These are phyloP conservation scores for Cephalotrichum gorgonifer DNA, from an alignment of 2,329 filamentous ascomycete genomes.

Conservation along the genomic window DNA sequence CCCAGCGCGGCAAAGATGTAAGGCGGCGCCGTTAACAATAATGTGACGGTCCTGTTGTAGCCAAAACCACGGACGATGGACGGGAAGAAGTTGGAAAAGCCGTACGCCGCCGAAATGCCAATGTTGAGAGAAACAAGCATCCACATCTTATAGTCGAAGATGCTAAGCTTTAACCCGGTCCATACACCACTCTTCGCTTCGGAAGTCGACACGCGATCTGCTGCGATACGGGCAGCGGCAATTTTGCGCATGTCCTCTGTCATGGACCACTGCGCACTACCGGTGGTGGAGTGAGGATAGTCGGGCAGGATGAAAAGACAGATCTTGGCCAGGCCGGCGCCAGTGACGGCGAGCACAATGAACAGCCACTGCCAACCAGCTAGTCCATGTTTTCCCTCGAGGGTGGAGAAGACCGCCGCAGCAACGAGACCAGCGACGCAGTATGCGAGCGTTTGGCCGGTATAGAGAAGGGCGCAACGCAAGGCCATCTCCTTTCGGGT, in stretches of 20 bases:
- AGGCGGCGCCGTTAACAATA: conserved; percentile 16
- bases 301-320: conserved; percentile 12
- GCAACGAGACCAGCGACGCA: conserved; percentile 15
- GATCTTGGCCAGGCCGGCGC: conserved; percentile 11
- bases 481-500: conserved; percentile 15
- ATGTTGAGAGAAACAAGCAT: conserved; percentile 15
- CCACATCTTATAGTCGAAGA: conserved; percentile 43
- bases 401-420: conserved; percentile 12
- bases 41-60: conserved; percentile 14
- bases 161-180: conserved; percentile 10
- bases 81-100: conserved; percentile 33
- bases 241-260: conserved; percentile 13
- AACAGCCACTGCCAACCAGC: conserved; percentile 30
- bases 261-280: conserved; percentile 13
- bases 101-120: conserved; percentile 13
- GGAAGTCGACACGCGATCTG: conserved; percentile 13
- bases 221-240: conserved; percentile 12
- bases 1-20: conserved; percentile 13
- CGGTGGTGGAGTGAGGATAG: conserved; percentile 14
- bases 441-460: conserved; percentile 13
- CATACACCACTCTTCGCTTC: conserved; percentile 12
- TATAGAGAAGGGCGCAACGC: conserved; percentile 14
- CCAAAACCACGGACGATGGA: conserved; percentile 14
- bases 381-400: conserved; percentile 15
- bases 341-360: conserved; percentile 21